Base-by-base conservation (phyloP, 768 basidiomycete species). In the Collybia sordida region DNA sequence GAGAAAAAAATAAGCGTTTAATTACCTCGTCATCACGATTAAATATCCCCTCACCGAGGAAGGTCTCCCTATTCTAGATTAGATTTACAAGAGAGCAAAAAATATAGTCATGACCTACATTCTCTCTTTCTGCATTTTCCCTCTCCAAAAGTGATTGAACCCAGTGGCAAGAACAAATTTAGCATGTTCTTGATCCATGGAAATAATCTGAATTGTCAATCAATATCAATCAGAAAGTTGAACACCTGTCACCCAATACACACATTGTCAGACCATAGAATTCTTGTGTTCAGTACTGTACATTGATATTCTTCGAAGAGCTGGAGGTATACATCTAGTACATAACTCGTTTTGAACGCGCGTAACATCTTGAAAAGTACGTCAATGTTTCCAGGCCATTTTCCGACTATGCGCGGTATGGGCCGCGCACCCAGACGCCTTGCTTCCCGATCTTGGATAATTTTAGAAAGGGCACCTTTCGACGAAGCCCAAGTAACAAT, bases 321-420 rank as follows among this genome's bases (percentile, higher is more conserved):
- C 19, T 78, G 71, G n/a, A 79, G 72, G 53, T 86, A 86, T 3
- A 81, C 81, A 47, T 85, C 80, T 39, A 80, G 74, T 12, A 83
- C 69, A 62, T 89, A 89, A 57, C 75, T 75, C 18, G 74, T 80
- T 54, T 79, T 75, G 62, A 81, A 78, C 0, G 79, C 78, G 18
- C 69, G 68, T 56, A 78, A 72, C 71, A 85, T 78, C 47, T 66
- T 70, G 41, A 86, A 59, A 49, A 87, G 73, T 42, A 89, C 64
- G 57, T 90, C 88, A 57, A 89, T 67, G 61, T 89, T 89, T n/a
- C 88, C 88, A 3, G 86, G 87, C 84, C 85, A 87, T 68, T 78
- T 83, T 6, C 87, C 87, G 15, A 77, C 69, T 14, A 88, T 80
- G 17, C 74, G 67, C 3, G 83, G 83, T 42, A 85, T 79, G 2